phyloP scores from a whole-genome alignment of 176 grass and related monocot genomes.

The Triticum aestivum region IWGSC_CS_RefSeq_v2.1 NC_057808.1:337908313-337908812 shows the following conservation, averaged over 20 bases:
- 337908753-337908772: constrained; percentile 28
- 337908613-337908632: constrained; percentile 37
- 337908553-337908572: not conserved
- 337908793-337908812: constrained; percentile 38
- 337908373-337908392: constrained; percentile 46
- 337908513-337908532: constrained; percentile 46
- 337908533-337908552: constrained; percentile 28
- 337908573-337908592: not conserved
- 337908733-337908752: constrained; percentile 5
- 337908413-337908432: constrained; percentile 57
- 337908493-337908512: constrained; percentile 12
- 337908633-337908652: constrained; percentile 45
- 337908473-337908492: constrained; percentile 57
- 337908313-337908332: constrained; percentile 27
- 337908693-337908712: constrained; percentile 34
- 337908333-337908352: constrained; percentile 18
- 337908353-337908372: constrained; percentile 3
- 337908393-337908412: constrained; percentile 33
- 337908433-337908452: constrained; percentile 47
- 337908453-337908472: constrained; percentile 35
- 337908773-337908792: constrained; percentile 40
- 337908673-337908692: constrained; percentile 41
- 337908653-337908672: constrained; percentile 19
- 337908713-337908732: constrained; percentile 27
- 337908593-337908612: constrained; percentile 33